phyloP scores from a whole-genome alignment of 305 asterid species.

The Plantago coronopus region DNA sequence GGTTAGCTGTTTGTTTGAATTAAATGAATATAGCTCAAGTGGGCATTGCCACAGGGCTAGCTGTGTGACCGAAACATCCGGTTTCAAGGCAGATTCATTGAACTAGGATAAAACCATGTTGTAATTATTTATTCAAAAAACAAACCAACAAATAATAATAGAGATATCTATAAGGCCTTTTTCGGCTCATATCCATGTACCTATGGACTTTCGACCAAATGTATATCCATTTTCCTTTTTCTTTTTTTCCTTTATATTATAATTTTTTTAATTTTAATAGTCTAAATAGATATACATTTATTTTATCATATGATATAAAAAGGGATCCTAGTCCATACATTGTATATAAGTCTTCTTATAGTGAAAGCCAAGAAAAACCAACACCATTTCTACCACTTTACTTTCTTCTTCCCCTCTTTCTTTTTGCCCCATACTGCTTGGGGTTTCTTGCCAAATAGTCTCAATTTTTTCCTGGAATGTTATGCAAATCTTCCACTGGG shows the following conservation, averaged over 20 bases:
- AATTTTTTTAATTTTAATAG: not conserved
- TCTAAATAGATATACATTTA: too few relatives aligned
- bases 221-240: conserved; percentile 2
- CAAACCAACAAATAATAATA: not conserved
- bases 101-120: conserved; percentile 25
- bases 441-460: conserved; percentile 44
- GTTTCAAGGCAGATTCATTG: conserved; percentile 42
- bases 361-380: conserved; percentile 21
- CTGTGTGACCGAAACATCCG: conserved; percentile 31
- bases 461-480: conserved; percentile 24
- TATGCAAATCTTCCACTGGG: conserved; percentile 66
- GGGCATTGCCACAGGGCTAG: conserved; percentile 28
- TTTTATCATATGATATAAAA: conserved; percentile 13
- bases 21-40: conserved; percentile 26
- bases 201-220: conserved; percentile 42
- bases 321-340: conserved; percentile 1
- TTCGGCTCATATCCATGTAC: conserved; percentile 27
- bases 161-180: not conserved
- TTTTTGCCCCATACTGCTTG: conserved; percentile 42
- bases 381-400: not conserved
- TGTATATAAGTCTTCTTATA: conserved; percentile 1
- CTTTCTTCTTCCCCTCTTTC: conserved; percentile 16
- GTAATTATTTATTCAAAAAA: not conserved
- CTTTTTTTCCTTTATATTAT: not conserved
- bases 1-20: conserved; percentile 8